Percentiles rank a stretch among this genome's conserved stretches.
Conservation (phyloP, 2,329 filamentous ascomycete genomes). For the Pestalotiopsis sp. region DNA sequence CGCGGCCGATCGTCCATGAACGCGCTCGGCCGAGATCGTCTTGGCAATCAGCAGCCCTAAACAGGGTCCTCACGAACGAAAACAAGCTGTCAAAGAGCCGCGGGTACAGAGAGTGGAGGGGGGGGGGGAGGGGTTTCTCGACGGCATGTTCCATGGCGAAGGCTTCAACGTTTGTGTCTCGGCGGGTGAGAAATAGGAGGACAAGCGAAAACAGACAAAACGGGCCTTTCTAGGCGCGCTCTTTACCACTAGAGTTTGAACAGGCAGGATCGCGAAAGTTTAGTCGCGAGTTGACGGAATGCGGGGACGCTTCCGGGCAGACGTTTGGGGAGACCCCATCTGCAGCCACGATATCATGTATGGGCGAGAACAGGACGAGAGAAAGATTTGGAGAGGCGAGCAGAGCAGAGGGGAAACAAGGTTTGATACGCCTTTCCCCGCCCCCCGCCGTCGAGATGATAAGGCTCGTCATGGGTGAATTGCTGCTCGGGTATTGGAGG, state of each 20-base stretch:
- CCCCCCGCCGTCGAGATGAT: background rate
- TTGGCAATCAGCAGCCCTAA: background rate
- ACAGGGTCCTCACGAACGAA: background rate
- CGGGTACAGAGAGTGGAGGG: background rate
- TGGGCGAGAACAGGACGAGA: background rate
- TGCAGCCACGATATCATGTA: background rate
- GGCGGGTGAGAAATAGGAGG: background rate
- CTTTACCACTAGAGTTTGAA: background rate
- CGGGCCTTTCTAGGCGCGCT: background rate
- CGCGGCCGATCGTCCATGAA: background rate
- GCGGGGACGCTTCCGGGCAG: background rate
- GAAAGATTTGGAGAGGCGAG: background rate
- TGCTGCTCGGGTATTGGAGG: background rate
- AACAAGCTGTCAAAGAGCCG: background rate
- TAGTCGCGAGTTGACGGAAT: background rate
- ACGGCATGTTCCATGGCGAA: background rate
- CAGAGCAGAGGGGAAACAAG: background rate
- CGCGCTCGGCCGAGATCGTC: background rate
- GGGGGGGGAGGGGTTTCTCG: background rate
- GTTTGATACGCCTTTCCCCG: conserved; percentile 6
- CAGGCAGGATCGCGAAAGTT: background rate
- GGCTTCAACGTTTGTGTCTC: background rate
- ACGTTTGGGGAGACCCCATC: background rate
- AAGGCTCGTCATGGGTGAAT: background rate
- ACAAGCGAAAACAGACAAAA: background rate